Evolutionary conservation across 2,329 filamentous ascomycete genomes (phyloP).

Genomic region (Monosporascus sp.): DNA sequence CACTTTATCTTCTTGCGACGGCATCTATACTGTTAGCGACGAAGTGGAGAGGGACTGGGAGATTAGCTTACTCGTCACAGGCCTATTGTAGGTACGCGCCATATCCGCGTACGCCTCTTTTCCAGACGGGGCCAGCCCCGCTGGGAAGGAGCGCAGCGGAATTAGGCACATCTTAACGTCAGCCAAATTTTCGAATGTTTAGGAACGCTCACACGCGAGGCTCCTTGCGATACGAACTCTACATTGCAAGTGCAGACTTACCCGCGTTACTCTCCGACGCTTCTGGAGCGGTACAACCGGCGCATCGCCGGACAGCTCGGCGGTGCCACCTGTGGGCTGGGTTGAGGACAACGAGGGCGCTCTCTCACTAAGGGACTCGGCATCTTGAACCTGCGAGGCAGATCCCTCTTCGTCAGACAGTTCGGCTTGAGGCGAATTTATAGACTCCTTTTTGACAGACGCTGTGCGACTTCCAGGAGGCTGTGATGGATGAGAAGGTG

Average conservation of each 20-base stretch:
- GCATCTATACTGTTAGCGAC: conserved; percentile 35
- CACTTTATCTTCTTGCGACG: conserved; percentile 84
- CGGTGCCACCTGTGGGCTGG: neutral
- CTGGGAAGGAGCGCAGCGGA: conserved; percentile 2
- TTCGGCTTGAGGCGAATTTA: conserved; percentile 29
- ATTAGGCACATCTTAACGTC: neutral
- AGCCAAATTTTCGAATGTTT: neutral
- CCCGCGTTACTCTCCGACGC: conserved; percentile 69
- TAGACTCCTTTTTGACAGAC: conserved; percentile 19
- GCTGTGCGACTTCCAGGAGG: conserved; percentile 18
- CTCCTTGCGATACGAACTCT: neutral
- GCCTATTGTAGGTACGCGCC: neutral
- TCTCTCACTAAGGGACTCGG: conserved; percentile 32
- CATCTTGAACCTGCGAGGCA: conserved; percentile 10
- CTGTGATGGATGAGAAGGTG: conserved; percentile 22
- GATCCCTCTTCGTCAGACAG: conserved; percentile 36
- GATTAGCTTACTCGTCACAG: neutral
- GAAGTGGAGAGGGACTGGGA: no score
- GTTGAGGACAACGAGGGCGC: conserved; percentile 26
- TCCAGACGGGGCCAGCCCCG: neutral
- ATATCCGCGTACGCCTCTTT: neutral
- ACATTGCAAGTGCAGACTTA: conserved; percentile 36
- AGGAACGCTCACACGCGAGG: neutral
- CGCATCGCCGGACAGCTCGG: conserved; percentile 26
- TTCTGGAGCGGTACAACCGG: conserved; percentile 63